Base-by-base conservation (phyloP, 1,139 yeast genomes). In the Hemisphaericaspora xylofermentans region DNA sequence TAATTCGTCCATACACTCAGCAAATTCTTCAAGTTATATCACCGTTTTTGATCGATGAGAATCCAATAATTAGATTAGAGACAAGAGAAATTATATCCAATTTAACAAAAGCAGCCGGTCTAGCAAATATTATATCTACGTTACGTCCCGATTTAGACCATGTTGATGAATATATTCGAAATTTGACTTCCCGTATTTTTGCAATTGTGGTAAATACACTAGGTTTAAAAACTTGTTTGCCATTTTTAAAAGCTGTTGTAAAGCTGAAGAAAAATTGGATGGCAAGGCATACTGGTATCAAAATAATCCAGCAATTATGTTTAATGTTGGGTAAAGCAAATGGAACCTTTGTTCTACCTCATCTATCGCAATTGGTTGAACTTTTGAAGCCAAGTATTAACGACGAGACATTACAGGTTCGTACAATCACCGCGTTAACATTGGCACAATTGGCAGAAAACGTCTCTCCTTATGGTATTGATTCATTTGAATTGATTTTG, bases 401-500 rank as follows among this genome's bases (percentile, higher is more conserved):
- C 0, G 98, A 91, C 58, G 89, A 85, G 40, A 80, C 82, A 41
- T 58, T 79, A 14, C 81, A 79, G 42, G 87, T 88, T 0, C 67
- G 94, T 40, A 76, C 78, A 3, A 73, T 82, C 8, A 72, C 95
- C 0, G 96, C 96, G 0, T 64, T 74, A 26, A 82, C 96, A 0
- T 54, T 91, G 1, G 71, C 94, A 0, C 78, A 84, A 6, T 61
- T 93, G 28, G 98, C 98, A 0, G 94, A 88, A 37, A 84, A 86
- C n/a, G 80, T 91, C 1, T 72, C 79, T 17, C 98, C 98, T 0
- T 88, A 85, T 61, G 98, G 98, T 37, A 84, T 88, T 43, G 97
- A 88, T 53, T 80, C 94, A 0, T 91, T 93, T 60, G 94, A 86
- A 49, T 64, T 59, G 7, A 60, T 69, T 2, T 58, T 93, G 31